phyloP scores from a whole-genome alignment of 306 rosid genomes.

The Corylus americana region DNA sequence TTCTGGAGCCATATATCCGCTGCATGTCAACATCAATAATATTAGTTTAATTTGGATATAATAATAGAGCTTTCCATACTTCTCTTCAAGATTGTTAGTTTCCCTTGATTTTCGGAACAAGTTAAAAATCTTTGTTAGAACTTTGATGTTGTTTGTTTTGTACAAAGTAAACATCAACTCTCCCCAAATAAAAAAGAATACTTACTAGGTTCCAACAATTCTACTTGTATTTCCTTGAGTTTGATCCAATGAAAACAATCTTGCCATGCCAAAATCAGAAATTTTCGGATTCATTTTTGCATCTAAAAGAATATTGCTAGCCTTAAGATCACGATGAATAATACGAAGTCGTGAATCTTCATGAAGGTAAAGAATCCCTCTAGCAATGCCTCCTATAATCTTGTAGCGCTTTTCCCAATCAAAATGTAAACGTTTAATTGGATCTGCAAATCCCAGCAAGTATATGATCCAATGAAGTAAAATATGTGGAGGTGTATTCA shows the following conservation, averaged over 20 bases:
- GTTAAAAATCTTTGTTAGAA: too few relatives aligned
- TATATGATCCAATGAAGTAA: too few relatives aligned
- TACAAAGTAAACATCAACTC: too few relatives aligned
- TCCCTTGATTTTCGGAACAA: not conserved
- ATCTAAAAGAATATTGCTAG: constrained; percentile 50
- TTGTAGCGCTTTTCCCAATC: too few relatives aligned
- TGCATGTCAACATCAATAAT: not conserved
- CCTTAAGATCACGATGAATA: constrained; percentile 48
- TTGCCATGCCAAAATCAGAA: constrained; percentile 55
- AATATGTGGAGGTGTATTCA: not conserved
- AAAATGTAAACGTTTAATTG: too few relatives aligned
- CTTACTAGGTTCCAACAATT: constrained; percentile 49
- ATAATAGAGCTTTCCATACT: too few relatives aligned
- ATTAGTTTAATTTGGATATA: too few relatives aligned
- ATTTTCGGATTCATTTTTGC: constrained; percentile 40
- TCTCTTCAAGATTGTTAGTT: too few relatives aligned
- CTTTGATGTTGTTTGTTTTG: not conserved
- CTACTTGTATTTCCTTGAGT: constrained; percentile 32
- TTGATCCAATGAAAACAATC: constrained; percentile 33
- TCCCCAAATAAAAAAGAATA: not conserved
- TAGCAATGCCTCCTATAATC: constrained; percentile 33
- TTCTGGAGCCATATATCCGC: not conserved
- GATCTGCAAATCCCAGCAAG: too few relatives aligned
- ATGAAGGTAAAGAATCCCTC: constrained; percentile 51
- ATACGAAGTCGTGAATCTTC: constrained; percentile 43